Evolutionary conservation across 805 yeast species (phyloP).

Genomic region (Saccharomycopsis amapae): DNA sequence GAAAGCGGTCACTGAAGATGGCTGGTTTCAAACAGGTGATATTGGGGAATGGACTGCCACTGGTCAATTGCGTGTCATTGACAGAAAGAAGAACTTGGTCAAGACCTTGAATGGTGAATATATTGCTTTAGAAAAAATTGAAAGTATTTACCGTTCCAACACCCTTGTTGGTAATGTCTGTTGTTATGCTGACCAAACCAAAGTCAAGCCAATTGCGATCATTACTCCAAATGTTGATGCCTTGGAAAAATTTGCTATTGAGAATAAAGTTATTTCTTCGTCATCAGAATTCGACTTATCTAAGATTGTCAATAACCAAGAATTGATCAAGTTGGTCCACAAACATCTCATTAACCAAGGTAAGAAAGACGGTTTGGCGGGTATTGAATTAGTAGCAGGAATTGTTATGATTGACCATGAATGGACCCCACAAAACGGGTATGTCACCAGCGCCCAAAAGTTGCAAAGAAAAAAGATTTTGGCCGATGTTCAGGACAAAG

Average conservation of each 20-base stretch:
- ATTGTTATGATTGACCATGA: conserved; percentile 76
- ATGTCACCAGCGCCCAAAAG: conserved; percentile 91
- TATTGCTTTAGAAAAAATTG: conserved; percentile 92
- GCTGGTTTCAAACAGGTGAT: conserved; percentile 97
- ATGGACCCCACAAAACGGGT: conserved; percentile 97
- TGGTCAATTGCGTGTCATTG: conserved; percentile 80
- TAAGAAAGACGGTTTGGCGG: conserved; percentile 68
- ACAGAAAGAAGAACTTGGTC: conserved; percentile 91
- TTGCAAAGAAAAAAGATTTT: conserved; percentile 88
- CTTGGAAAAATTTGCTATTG: conserved; percentile 52
- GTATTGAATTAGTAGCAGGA: conserved; percentile 80
- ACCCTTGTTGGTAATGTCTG: conserved; percentile 72
- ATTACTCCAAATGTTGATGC: conserved; percentile 72
- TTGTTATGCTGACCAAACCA: conserved; percentile 83
- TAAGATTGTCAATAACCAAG: conserved; percentile 46
- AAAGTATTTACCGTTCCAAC: conserved; percentile 83
- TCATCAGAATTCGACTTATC: conserved; percentile 37
- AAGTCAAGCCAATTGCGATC: conserved; percentile 89
- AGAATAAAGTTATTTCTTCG: conserved; percentile 42
- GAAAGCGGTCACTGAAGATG: conserved; percentile 68
- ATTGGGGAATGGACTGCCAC: conserved; percentile 85
- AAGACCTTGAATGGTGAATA: conserved; percentile 97
- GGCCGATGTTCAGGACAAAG: conserved; percentile 55
- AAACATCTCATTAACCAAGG: conserved; percentile 67
- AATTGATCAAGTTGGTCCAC: conserved; percentile 47